Evolutionary conservation across 306 rosid genomes (phyloP).

Genomic region (Vigna radiata): DNA sequence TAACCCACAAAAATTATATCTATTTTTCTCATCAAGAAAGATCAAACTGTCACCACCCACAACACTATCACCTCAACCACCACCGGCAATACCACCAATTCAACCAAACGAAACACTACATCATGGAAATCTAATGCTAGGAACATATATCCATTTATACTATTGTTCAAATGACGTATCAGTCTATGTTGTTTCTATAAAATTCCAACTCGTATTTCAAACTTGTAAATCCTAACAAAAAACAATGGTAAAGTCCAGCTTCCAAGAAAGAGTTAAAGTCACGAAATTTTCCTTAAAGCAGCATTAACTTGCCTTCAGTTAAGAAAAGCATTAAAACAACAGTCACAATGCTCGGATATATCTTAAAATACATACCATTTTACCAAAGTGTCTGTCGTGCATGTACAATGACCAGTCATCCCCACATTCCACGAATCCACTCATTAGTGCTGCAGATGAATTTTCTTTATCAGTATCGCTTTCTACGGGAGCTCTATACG

Average conservation of each 20-base stretch:
- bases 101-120: too few relatives aligned
- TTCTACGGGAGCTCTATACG: conserved; percentile 56
- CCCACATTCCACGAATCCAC: conserved; percentile 65
- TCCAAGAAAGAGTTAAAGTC: conserved; percentile 37
- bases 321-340: conserved; percentile 20
- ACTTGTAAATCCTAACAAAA: conserved; percentile 10
- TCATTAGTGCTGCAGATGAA: conserved; percentile 37
- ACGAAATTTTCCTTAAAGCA: conserved; percentile 24
- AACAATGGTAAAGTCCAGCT: not conserved
- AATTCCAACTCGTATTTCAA: conserved; percentile 15
- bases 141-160: not conserved
- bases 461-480: conserved; percentile 54
- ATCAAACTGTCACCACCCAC: not conserved
- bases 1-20: too few relatives aligned
- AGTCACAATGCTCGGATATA: conserved; percentile 11
- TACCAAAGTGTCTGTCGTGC: conserved; percentile 59
- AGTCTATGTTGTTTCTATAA: not conserved
- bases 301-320: not conserved
- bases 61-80: too few relatives aligned
- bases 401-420: conserved; percentile 76
- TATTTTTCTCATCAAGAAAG: too few relatives aligned
- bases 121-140: not conserved
- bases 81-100: too few relatives aligned
- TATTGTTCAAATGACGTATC: not conserved
- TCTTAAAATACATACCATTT: conserved; percentile 58